Conservation (phyloP, 2,329 filamentous ascomycete genomes). For the Zymoseptoria brevis region DNA sequence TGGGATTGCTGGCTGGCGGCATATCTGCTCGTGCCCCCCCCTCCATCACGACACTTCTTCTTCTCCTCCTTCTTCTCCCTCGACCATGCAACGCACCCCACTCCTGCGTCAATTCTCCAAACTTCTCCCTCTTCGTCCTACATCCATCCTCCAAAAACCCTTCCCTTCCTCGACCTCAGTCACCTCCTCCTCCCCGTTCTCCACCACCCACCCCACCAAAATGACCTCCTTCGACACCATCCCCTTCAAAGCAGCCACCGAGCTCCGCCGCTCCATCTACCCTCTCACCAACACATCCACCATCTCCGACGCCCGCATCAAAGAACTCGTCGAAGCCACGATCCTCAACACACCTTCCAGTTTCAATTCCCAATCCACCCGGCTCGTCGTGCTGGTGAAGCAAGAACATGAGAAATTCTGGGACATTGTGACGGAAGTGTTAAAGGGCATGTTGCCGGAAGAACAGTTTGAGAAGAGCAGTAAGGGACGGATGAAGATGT, state of each 20-base stretch:
- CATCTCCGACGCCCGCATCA: slow-evolving; percentile 60
- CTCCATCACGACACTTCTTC: background rate
- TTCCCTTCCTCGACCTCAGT: background rate
- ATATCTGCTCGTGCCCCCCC: background rate
- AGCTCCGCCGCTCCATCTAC: slow-evolving; percentile 55
- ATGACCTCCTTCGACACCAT: slow-evolving; percentile 34
- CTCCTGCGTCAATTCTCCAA: background rate
- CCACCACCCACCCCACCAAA: slow-evolving; percentile 12
- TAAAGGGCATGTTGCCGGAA: slow-evolving; percentile 61
- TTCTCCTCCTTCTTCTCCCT: background rate
- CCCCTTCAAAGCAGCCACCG: slow-evolving; percentile 55
- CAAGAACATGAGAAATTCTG: slow-evolving; percentile 82
- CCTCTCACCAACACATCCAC: slow-evolving; percentile 52
- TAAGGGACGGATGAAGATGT: slow-evolving; percentile 44
- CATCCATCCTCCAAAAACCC: background rate
- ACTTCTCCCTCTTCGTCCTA: background rate
- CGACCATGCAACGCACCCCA: background rate
- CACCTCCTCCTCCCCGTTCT: background rate
- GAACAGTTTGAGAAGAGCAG: slow-evolving; percentile 52
- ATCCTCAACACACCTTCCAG: slow-evolving; percentile 65
- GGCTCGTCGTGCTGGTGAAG: slow-evolving; percentile 69
- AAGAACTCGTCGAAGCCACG: slow-evolving; percentile 52
- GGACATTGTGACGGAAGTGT: slow-evolving; percentile 59
- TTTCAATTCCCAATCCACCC: slow-evolving; percentile 84
- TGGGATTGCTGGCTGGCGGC: too few relatives aligned